A percentile compares a stretch with the other conserved stretches of the same genome.
These are phyloP conservation scores for Pochonia chlamydosporia DNA, from an alignment of 2,329 filamentous ascomycete species.

Conservation along the genomic window DNA sequence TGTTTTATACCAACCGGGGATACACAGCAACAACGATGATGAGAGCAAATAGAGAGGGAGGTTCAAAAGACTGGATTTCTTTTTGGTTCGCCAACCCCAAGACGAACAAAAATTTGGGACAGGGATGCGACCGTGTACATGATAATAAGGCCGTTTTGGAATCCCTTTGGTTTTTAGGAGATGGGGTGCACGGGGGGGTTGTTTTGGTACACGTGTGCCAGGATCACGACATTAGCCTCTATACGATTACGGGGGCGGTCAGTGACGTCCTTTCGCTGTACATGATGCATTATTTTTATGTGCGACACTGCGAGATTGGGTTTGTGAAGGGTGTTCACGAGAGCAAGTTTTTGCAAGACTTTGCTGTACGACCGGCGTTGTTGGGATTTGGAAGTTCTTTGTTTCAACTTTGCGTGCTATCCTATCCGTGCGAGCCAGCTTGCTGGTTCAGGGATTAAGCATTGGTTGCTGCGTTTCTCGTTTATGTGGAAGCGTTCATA, in stretches of 20 bases:
- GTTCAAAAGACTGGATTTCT: constrained; percentile 7
- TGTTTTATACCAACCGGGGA: constrained; percentile 2
- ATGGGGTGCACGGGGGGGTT: constrained; percentile 19
- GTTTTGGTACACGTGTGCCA: constrained; percentile 14
- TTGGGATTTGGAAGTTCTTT: constrained; percentile 13
- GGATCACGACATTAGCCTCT: neutral
- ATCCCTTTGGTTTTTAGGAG: neutral
- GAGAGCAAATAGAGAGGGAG: constrained; percentile 11
- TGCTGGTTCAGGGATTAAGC: neutral
- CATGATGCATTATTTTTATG: neutral
- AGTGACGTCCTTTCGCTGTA: constrained; percentile 13
- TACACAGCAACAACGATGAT: constrained; percentile 10
- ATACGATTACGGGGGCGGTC: neutral
- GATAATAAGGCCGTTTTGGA: constrained; percentile 8
- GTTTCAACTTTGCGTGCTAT: constrained; percentile 7
- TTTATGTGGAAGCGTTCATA: constrained; percentile 14
- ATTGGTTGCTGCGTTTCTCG: neutral
- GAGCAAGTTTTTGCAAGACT: constrained; percentile 4
- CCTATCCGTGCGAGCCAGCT: neutral
- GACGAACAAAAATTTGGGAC: constrained; percentile 8
- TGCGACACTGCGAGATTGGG: constrained; percentile 2
- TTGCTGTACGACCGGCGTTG: constrained; percentile 12
- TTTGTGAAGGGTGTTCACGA: neutral
- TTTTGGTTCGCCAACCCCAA: constrained; percentile 1
- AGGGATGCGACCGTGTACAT: constrained; percentile 19